Percentiles rank a stretch among this genome's conserved stretches.
phyloP scores from a whole-genome alignment of 768 basidiomycete species.

The Pleurotus salmoneostramineus region DNA sequence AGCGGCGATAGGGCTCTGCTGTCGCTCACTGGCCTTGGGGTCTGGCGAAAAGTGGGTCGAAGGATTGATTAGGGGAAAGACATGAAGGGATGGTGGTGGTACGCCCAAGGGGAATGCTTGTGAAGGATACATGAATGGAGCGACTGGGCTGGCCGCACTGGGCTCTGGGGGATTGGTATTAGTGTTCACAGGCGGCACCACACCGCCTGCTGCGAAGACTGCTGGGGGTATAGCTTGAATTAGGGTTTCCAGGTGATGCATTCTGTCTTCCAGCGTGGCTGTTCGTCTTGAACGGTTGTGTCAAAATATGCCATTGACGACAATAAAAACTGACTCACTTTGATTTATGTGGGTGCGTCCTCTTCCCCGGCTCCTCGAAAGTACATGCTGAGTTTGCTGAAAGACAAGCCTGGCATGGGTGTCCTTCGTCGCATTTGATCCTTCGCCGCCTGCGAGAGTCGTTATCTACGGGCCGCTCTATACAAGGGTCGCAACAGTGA shows the following conservation, averaged over 20 bases:
- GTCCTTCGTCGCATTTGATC: slow-evolving; percentile 87
- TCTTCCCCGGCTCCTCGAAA: slow-evolving; percentile 84
- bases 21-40: slow-evolving; percentile 36
- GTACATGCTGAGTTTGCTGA: slow-evolving; percentile 80
- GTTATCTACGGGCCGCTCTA: neutral
- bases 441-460: slow-evolving; percentile 55
- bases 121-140: slow-evolving; percentile 39
- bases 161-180: slow-evolving; percentile 23
- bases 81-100: slow-evolving; percentile 75
- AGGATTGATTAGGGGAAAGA: slow-evolving; percentile 78
- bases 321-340: slow-evolving; percentile 46
- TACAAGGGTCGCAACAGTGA: neutral
- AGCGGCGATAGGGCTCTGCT: slow-evolving; percentile 38
- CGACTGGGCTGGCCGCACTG: slow-evolving; percentile 26
- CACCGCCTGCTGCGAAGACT: slow-evolving; percentile 64
- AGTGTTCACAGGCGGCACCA: slow-evolving; percentile 20
- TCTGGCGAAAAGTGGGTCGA: slow-evolving; percentile 69
- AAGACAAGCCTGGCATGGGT: slow-evolving; percentile 86
- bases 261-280: slow-evolving; percentile 80
- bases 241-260: slow-evolving; percentile 83
- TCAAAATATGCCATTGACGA: neutral
- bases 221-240: slow-evolving; percentile 83
- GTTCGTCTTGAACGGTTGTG: slow-evolving; percentile 49
- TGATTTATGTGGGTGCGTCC: slow-evolving; percentile 84
- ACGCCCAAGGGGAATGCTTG: slow-evolving; percentile 46